Conservation (phyloP, 345 rosid genomes). For the Eucalyptus pauciflora region DNA sequence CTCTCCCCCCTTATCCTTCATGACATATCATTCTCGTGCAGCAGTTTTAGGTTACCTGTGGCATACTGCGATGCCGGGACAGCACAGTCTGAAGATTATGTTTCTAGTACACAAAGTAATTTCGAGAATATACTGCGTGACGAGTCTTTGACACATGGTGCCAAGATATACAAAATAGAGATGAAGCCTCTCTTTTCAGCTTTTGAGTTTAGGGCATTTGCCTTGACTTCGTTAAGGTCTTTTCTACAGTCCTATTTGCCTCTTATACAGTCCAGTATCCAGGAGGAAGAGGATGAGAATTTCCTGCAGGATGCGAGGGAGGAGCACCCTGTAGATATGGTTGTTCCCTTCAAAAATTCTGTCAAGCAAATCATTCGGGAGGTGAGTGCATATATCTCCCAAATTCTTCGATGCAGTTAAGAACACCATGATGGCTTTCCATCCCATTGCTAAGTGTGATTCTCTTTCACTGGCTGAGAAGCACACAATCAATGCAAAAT, state of each 20-base stretch:
- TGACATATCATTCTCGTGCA: slow-evolving; percentile 5
- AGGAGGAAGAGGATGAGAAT: slow-evolving; percentile 63
- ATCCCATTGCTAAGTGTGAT: background rate
- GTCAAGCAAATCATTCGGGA: slow-evolving; percentile 83
- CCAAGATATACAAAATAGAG: slow-evolving; percentile 64
- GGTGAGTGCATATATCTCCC: slow-evolving; percentile 22
- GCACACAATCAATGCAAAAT: background rate
- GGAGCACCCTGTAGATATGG: slow-evolving; percentile 42
- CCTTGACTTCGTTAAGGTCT: slow-evolving; percentile 79
- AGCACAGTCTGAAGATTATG: slow-evolving; percentile 38
- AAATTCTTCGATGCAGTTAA: background rate
- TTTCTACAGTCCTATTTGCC: slow-evolving; percentile 83
- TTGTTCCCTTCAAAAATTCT: slow-evolving; percentile 78
- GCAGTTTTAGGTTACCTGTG: slow-evolving; percentile 43
- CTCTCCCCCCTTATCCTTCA: background rate
- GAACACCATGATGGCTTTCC: background rate
- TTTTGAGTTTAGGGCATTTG: slow-evolving; percentile 63
- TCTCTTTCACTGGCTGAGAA: background rate
- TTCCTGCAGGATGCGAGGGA: slow-evolving; percentile 42
- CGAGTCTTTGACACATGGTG: slow-evolving; percentile 27
- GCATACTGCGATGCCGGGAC: slow-evolving; percentile 90
- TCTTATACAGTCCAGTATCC: slow-evolving; percentile 62
- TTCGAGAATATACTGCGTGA: slow-evolving; percentile 27
- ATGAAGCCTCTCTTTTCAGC: slow-evolving; percentile 81
- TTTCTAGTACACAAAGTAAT: slow-evolving; percentile 28